These are phyloP conservation scores for Bocquillonia castaneifolia DNA, from an alignment of 441 rosid species.

Conservation along the genomic window DNA sequence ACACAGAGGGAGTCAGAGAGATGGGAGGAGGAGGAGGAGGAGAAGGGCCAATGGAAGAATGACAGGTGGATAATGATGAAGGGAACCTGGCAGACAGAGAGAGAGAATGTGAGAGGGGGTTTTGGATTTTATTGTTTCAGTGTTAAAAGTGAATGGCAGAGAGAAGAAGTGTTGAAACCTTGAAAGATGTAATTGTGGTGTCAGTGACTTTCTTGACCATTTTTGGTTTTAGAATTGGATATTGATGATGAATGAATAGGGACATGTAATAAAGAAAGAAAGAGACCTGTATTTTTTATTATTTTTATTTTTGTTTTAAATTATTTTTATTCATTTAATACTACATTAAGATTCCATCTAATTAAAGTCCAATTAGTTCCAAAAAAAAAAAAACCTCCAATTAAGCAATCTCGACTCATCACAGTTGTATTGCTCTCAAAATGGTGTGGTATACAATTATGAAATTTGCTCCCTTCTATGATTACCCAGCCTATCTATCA, in stretches of 20 bases:
- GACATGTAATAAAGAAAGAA: not conserved
- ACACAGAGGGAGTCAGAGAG: too few relatives aligned
- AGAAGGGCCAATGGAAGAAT: not conserved
- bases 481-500: too few relatives aligned
- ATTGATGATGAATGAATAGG: not conserved
- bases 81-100: not conserved
- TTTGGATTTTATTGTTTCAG: not conserved
- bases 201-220: constrained; percentile 16
- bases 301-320: not conserved
- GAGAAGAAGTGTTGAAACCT: too few relatives aligned
- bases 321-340: not conserved
- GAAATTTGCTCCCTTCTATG: too few relatives aligned
- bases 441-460: too few relatives aligned
- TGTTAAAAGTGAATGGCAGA: not conserved
- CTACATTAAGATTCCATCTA: too few relatives aligned
- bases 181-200: constrained; percentile 5
- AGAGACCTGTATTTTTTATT: not conserved
- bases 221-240: not conserved
- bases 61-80: not conserved
- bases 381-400: too few relatives aligned
- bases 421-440: too few relatives aligned
- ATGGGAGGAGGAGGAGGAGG: not conserved
- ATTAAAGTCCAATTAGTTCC: too few relatives aligned
- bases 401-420: too few relatives aligned
- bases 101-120: not conserved